Conservation (phyloP, 352 stramenopile species). For the Aphanomyces cochlioides region DNA sequence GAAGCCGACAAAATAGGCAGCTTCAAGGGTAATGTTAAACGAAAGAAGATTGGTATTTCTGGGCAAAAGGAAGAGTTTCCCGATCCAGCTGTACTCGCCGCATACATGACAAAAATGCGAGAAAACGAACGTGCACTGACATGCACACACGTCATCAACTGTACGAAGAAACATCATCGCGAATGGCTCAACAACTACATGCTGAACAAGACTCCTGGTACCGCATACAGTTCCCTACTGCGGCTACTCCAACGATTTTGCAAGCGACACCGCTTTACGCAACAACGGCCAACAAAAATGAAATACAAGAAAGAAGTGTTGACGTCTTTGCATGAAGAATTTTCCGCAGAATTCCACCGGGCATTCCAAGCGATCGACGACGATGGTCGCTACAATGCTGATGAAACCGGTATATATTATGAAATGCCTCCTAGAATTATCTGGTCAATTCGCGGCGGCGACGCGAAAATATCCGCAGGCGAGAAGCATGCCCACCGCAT, state of each 20-base stretch:
- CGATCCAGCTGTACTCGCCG: not conserved
- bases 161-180: slow-evolving; percentile 16
- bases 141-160: slow-evolving; percentile 1
- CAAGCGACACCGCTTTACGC: too few relatives aligned
- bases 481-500: not conserved
- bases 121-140: not conserved
- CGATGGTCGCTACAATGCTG: too few relatives aligned
- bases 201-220: slow-evolving; percentile 31
- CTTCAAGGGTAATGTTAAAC: not conserved
- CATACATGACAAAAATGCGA: not conserved
- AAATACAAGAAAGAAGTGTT: too few relatives aligned
- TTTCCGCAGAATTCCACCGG: too few relatives aligned
- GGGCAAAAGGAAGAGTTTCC: not conserved
- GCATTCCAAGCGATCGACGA: too few relatives aligned
- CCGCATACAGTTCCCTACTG: not conserved
- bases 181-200: slow-evolving; percentile 2
- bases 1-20: not conserved
- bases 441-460: too few relatives aligned
- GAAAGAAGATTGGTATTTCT: not conserved
- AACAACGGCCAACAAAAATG: too few relatives aligned
- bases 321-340: too few relatives aligned
- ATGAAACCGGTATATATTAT: too few relatives aligned
- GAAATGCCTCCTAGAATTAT: too few relatives aligned
- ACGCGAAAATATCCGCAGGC: too few relatives aligned
- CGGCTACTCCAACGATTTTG: too few relatives aligned